phyloP scores from a whole-genome alignment of 2,329 filamentous ascomycete species.

The Arthrinium phaeospermum region DNA sequence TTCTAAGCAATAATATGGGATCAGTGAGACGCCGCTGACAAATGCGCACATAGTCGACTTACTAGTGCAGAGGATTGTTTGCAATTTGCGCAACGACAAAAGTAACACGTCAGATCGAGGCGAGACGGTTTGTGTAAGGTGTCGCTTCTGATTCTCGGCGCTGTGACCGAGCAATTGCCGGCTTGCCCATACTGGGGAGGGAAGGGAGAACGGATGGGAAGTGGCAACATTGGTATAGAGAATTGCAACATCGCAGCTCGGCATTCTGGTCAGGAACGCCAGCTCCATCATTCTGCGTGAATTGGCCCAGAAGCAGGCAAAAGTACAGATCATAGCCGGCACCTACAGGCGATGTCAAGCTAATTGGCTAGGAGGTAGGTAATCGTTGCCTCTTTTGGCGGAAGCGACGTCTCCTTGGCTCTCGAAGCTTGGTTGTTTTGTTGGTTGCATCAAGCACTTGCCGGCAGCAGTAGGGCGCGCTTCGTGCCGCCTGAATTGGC shows the following conservation, averaged over 20 bases:
- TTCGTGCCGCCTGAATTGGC: not conserved
- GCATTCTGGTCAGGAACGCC: not conserved
- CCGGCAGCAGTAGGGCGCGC: not conserved
- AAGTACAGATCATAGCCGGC: not conserved
- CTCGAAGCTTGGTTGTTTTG: not conserved
- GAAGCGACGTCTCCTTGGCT: not conserved
- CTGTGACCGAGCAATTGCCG: not conserved
- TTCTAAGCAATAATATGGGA: not conserved
- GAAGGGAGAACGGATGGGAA: not conserved
- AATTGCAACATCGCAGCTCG: not conserved
- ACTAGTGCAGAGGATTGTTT: not conserved
- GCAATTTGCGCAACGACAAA: not conserved
- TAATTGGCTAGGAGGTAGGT: not conserved
- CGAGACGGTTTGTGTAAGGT: not conserved
- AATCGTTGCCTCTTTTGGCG: not conserved
- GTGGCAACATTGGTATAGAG: not conserved
- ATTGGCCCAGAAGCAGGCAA: not conserved
- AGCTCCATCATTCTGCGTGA: not conserved
- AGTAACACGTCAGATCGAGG: not conserved
- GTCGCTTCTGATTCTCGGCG: not conserved
- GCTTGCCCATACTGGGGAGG: not conserved
- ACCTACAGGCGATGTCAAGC: not conserved
- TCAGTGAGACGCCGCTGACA: not conserved
- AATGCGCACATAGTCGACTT: not conserved
- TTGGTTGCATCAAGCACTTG: not conserved